Evolutionary conservation across 306 rosid species (phyloP).

Genomic region (Quercus engelmannii): DNA sequence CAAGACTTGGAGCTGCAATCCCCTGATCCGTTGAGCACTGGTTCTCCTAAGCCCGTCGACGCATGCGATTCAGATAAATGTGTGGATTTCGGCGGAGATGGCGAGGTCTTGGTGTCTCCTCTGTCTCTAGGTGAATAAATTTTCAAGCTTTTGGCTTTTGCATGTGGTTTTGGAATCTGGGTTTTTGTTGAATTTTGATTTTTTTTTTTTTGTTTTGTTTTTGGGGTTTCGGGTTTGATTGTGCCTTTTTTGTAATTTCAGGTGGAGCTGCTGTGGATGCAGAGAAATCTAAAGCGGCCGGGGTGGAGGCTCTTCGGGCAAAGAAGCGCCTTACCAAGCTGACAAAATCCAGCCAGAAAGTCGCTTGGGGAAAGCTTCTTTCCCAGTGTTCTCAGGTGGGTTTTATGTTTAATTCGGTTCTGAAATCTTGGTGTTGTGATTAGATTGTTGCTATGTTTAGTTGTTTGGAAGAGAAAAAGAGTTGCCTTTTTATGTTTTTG

Average conservation of each 20-base stretch:
- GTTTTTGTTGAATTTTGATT: slow-evolving; percentile 20
- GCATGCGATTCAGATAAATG: slow-evolving; percentile 54
- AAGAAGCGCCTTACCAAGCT: slow-evolving; percentile 52
- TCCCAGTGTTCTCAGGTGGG: slow-evolving; percentile 89
- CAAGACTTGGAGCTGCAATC: slow-evolving; percentile 49
- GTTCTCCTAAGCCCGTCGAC: slow-evolving; percentile 46
- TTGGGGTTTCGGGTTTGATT: slow-evolving; percentile 23
- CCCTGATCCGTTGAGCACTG: slow-evolving; percentile 69
- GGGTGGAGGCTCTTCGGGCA: slow-evolving; percentile 23
- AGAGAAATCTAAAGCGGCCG: slow-evolving; percentile 45
- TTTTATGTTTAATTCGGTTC: slow-evolving; percentile 11
- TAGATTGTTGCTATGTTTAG: not conserved
- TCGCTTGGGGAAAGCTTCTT: slow-evolving; percentile 84
- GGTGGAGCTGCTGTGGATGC: slow-evolving; percentile 46
- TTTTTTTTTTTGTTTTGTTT: not conserved
- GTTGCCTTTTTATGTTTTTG: not conserved
- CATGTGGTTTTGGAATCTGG: not conserved
- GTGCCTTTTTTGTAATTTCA: slow-evolving; percentile 19
- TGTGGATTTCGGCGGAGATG: slow-evolving; percentile 42
- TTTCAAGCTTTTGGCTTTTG: not conserved
- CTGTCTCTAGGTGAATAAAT: slow-evolving; percentile 47
- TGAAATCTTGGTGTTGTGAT: slow-evolving; percentile 1
- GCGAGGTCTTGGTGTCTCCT: slow-evolving; percentile 52
- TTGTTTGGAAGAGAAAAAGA: not conserved
- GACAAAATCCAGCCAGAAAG: slow-evolving; percentile 38